A percentile compares a stretch with the other conserved stretches of the same genome.
Conservation (phyloP, 768 basidiomycete genomes). For the Russula brevipes region DNA sequence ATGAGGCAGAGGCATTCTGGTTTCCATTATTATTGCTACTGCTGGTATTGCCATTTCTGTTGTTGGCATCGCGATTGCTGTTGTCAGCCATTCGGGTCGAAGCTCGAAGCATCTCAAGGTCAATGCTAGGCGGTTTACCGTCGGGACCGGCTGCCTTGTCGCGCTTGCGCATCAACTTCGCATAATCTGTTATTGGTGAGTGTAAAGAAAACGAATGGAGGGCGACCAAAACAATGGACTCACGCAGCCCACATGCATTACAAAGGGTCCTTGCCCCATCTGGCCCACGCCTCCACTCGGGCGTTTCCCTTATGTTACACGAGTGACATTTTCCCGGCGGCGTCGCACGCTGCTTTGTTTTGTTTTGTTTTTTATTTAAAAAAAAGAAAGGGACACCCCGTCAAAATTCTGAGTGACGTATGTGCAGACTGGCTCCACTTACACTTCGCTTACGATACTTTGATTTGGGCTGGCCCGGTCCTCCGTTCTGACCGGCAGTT, state of each 20-base stretch:
- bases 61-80: slow-evolving; percentile 20
- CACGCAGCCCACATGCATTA: slow-evolving; percentile 82
- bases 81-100: slow-evolving; percentile 31
- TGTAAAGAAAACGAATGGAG: background rate
- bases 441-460: slow-evolving; percentile 86
- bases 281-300: slow-evolving; percentile 83
- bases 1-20: background rate
- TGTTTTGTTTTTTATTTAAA: slow-evolving; percentile 2
- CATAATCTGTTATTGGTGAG: slow-evolving; percentile 52
- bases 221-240: slow-evolving; percentile 32
- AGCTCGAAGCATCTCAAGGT: slow-evolving; percentile 71
- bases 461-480: slow-evolving; percentile 54
- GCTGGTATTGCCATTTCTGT: slow-evolving; percentile 13
- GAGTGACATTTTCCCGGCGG: slow-evolving; percentile 86
- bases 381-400: slow-evolving; percentile 10
- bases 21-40: slow-evolving; percentile 6
- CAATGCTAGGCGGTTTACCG: slow-evolving; percentile 53
- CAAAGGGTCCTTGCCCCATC: slow-evolving; percentile 81
- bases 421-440: slow-evolving; percentile 34
- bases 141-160: slow-evolving; percentile 57
- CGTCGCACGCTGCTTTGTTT: slow-evolving; percentile 59
- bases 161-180: slow-evolving; percentile 74
- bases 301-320: slow-evolving; percentile 81
- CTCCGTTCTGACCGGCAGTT: slow-evolving; percentile 48
- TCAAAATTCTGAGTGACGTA: slow-evolving; percentile 24